Base-by-base conservation (phyloP, 805 yeast species). In the Barnettozyma wickerhamii region DNA sequence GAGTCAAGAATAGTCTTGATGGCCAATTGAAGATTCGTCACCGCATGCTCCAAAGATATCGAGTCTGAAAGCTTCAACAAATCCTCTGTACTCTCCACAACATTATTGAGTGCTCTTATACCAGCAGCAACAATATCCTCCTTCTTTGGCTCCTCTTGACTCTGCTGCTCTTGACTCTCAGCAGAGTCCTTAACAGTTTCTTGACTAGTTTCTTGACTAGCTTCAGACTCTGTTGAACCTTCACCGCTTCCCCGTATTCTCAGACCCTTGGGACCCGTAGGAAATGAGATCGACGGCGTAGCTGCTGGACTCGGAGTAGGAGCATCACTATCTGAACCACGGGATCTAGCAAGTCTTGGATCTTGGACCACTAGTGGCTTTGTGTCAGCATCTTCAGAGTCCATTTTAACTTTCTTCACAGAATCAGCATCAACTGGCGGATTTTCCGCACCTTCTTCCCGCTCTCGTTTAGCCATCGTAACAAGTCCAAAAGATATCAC, bases 11-110 rank as follows among this genome's bases (percentile, higher is more conserved):
- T 68, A 10, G 68, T 63, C 37, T 65, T 65, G 7, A 81, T 63
- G 19, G 77, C 66, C 33, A 73, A 75, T 41, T 81, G 78, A 4
- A 81, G 53, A 33, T 68, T 70, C 1, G 70, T 58, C 4, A 77
- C 70, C 0, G 82, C 72, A 53, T 77, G 78, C 45, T 80, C 85
- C 12, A 75, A 39, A 13, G 49, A 45, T 10, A 61, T 45, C 3
- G 62, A 54, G 21, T 58, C 62, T 0, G 60, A 50, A 15, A 42
- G 49, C 26, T 47, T 23, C 12, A 23, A 23, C 9, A 23, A 2
- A 23, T 23, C 26, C 12, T 23, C 26, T 23, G 26, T 9, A 3
- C 26, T 12, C 9, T 23, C 53, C 17, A 36, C 34, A 27, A 29
- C n/a, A 7, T 34, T 19, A 12, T 34, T 17, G 9, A 12, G 12